These are phyloP conservation scores for Tulasnella sp. DNA, from an alignment of 768 basidiomycete species.

Conservation along the genomic window DNA sequence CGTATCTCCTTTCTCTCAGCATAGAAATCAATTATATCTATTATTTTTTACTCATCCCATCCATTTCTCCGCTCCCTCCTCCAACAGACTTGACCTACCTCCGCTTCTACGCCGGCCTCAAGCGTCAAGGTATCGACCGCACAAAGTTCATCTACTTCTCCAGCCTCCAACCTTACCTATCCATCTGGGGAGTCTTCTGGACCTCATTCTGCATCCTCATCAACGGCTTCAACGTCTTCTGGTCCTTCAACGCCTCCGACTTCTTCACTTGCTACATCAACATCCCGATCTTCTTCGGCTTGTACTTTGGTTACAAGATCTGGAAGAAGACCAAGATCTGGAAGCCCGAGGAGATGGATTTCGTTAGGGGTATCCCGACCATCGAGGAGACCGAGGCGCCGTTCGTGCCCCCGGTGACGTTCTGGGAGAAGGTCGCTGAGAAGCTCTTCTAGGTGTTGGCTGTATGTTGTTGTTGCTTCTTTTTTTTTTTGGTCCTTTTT, in stretches of 20 bases:
- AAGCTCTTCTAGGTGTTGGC: slow-evolving; percentile 35
- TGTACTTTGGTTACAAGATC: slow-evolving; percentile 38
- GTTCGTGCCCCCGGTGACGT: slow-evolving; percentile 38
- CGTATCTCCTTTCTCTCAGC: not conserved
- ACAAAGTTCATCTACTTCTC: slow-evolving; percentile 29
- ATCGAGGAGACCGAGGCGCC: slow-evolving; percentile 56
- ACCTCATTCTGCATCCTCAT: slow-evolving; percentile 43
- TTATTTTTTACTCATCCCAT: slow-evolving; percentile 6
- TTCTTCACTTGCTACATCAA: slow-evolving; percentile 43
- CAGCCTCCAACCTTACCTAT: slow-evolving; percentile 41
- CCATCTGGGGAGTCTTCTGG: slow-evolving; percentile 64
- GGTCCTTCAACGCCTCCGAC: slow-evolving; percentile 41
- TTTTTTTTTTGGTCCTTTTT: not conserved
- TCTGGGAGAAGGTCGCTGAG: slow-evolving; percentile 40
- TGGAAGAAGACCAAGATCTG: slow-evolving; percentile 34
- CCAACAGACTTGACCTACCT: slow-evolving; percentile 50
- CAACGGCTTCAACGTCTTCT: slow-evolving; percentile 51
- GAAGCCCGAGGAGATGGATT: slow-evolving; percentile 57
- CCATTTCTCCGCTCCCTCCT: not conserved
- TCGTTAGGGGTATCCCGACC: slow-evolving; percentile 60
- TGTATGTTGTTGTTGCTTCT: not conserved
- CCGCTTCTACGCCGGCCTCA: slow-evolving; percentile 37
- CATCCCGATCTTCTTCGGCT: slow-evolving; percentile 37
- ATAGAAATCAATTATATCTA: slow-evolving; percentile 15
- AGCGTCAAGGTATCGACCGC: slow-evolving; percentile 36